Percentiles rank a stretch among this genome's conserved stretches.
Conservation (phyloP, 106 monocot genomes). For the Acorus gramineus region DNA sequence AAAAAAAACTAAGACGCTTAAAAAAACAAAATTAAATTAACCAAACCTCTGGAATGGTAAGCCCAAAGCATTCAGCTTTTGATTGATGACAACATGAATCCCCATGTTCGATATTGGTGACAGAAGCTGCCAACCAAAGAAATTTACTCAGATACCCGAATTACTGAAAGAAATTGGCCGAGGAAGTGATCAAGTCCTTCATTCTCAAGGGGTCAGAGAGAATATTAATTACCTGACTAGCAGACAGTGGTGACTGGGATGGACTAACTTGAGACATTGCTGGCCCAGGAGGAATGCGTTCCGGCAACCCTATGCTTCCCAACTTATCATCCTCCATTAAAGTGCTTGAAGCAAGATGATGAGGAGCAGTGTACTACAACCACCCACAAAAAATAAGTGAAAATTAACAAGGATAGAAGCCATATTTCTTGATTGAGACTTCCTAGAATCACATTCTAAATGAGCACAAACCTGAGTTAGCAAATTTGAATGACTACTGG, state of each 20-base stretch:
- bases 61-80: constrained; percentile 69
- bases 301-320: constrained; percentile 50
- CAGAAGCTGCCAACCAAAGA: constrained; percentile 35
- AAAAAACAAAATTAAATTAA: too few species aligned
- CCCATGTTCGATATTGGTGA: constrained; percentile 47
- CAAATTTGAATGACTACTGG: constrained; percentile 36
- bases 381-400: too few species aligned
- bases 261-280: constrained; percentile 48
- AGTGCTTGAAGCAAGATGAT: constrained; percentile 46
- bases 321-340: constrained; percentile 74
- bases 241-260: constrained; percentile 64
- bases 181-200: too few species aligned
- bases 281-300: constrained; percentile 58
- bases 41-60: constrained; percentile 41
- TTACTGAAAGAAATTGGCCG: too few species aligned
- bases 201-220: too few species aligned
- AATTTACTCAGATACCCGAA: too few species aligned
- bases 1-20: background rate
- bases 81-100: constrained; percentile 69
- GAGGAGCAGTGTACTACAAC: constrained; percentile 49
- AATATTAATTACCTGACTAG: constrained; percentile 43
- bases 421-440: background rate
- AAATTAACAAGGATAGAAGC: background rate
- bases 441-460: background rate
- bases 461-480: constrained; percentile 42